phyloP scores from a whole-genome alignment of 495 filamentous ascomycete species.

The Cairneyella variabilis region DNA sequence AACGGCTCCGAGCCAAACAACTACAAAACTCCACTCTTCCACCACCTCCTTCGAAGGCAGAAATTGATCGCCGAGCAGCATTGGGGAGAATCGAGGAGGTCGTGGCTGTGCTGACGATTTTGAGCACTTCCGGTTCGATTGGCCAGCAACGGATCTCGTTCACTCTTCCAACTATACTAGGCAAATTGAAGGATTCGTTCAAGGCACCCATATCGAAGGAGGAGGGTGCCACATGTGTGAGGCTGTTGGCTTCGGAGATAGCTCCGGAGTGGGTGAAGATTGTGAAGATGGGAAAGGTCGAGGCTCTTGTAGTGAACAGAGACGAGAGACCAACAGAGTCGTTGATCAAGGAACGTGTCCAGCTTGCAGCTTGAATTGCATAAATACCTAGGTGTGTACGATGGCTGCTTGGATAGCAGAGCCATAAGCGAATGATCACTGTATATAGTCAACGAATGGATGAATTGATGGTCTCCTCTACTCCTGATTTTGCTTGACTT shows the following conservation, averaged over 20 bases:
- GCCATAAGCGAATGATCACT: neutral
- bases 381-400: neutral
- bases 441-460: slow-evolving; percentile 4
- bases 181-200: slow-evolving; percentile 57
- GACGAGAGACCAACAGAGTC: slow-evolving; percentile 36
- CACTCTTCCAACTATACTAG: slow-evolving; percentile 54
- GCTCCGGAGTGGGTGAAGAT: slow-evolving; percentile 59
- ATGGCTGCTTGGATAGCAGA: slow-evolving; percentile 9
- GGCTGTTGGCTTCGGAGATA: slow-evolving; percentile 54
- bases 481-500: slow-evolving; percentile 7
- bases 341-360: slow-evolving; percentile 42
- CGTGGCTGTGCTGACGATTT: slow-evolving; percentile 52
- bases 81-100: slow-evolving; percentile 60
- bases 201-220: slow-evolving; percentile 56
- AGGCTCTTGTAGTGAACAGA: slow-evolving; percentile 55
- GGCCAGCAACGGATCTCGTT: slow-evolving; percentile 47
- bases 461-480: slow-evolving; percentile 10
- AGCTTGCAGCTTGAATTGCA: slow-evolving; percentile 15
- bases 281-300: slow-evolving; percentile 48
- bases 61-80: slow-evolving; percentile 51
- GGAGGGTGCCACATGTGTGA: slow-evolving; percentile 53
- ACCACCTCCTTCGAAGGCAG: slow-evolving; percentile 36
- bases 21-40: slow-evolving; percentile 38
- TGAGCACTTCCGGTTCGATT: slow-evolving; percentile 40
- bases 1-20: slow-evolving; percentile 61